Conservation (phyloP, 108 stramenopile genomes). For the Pseudonitzschia delicatissima region DNA sequence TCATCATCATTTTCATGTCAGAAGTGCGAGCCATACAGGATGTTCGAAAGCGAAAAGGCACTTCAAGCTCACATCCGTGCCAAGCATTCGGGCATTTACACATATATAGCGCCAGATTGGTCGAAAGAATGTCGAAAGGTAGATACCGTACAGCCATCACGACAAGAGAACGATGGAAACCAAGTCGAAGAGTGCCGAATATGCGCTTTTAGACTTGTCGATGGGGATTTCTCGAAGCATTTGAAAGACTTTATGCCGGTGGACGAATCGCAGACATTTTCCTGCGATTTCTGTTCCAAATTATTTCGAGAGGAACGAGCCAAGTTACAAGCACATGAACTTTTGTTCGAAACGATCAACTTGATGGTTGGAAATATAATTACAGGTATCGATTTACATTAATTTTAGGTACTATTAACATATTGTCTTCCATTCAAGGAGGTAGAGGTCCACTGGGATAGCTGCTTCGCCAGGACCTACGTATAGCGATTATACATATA, state of each 20-base stretch:
- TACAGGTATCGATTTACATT: too few species aligned
- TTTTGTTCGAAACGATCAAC: slow-evolving; percentile 38
- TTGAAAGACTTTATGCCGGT: slow-evolving; percentile 19
- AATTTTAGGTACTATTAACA: too few species aligned
- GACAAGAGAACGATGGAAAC: background rate
- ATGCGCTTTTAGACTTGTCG: slow-evolving; percentile 11
- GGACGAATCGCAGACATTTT: slow-evolving; percentile 6
- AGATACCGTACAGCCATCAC: too few species aligned
- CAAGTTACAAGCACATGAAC: slow-evolving; percentile 63
- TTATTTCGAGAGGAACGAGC: slow-evolving; percentile 50
- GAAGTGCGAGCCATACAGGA: slow-evolving; percentile 20
- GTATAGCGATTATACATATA: too few species aligned
- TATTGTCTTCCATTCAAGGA: too few species aligned
- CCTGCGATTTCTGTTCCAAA: slow-evolving; percentile 47
- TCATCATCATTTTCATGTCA: background rate
- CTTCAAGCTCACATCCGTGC: slow-evolving; percentile 63
- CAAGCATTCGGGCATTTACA: slow-evolving; percentile 66
- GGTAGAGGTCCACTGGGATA: too few species aligned
- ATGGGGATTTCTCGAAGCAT: slow-evolving; percentile 11
- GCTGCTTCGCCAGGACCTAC: too few species aligned
- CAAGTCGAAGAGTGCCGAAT: slow-evolving; percentile 10
- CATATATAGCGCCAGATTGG: slow-evolving; percentile 73
- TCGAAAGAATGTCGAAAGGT: too few species aligned
- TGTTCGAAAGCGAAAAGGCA: slow-evolving; percentile 55
- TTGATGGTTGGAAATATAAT: too few species aligned